Evolutionary conservation across 257 asterid species (phyloP), one percentile per base, ranked within the genome.

Genomic region (Scutellaria minor): DNA sequence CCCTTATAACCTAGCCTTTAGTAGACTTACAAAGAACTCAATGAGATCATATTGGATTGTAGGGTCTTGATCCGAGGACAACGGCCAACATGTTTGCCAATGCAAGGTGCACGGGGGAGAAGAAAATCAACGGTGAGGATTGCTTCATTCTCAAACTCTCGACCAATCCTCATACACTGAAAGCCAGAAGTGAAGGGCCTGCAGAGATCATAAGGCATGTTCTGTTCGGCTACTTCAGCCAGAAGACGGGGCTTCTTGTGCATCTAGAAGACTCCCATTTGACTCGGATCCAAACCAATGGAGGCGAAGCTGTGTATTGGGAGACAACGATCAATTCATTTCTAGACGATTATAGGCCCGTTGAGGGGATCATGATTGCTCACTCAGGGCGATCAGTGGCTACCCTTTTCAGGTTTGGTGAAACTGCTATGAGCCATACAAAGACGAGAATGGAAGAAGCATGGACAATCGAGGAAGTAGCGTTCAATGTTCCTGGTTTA

Each of bases 1-100:
- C 37, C 37, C 5, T 31, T 31, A 3, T 31, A 2, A 31, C 37
- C 37, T 31, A 31, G 37, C 37, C 37, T 31, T 31, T 31, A 4
- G 37, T 31, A 2, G 37, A 31, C 37, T 31, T 31, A 4, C 37
- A 31, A 31, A 2, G 37, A 31, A 31, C 5, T 31, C 3, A 31
- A 31, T 31, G 37, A 31, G 4, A 31, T 31, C 5, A 31, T 1
- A 53, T 64, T 22, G 3, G 15, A 53, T 73, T 78, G 14, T 69
- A 90, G 96, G 96, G 96, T 14, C 90, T 90, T 14, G 95, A 90
- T 60, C 96, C 96, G 0, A 79, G 88, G 75, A 88, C 92, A 27
- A 90, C 90, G 0, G 95, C 92, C 3, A 85, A 76, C 85, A 83
- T 90, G 95, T 90, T 90, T 74, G 83, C 85, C 39, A 76, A 79